Percentiles rank a stretch among this genome's conserved stretches.
These are phyloP conservation scores for Aurifilum marmelostoma DNA, from an alignment of 2,329 filamentous ascomycete species.

Conservation along the genomic window DNA sequence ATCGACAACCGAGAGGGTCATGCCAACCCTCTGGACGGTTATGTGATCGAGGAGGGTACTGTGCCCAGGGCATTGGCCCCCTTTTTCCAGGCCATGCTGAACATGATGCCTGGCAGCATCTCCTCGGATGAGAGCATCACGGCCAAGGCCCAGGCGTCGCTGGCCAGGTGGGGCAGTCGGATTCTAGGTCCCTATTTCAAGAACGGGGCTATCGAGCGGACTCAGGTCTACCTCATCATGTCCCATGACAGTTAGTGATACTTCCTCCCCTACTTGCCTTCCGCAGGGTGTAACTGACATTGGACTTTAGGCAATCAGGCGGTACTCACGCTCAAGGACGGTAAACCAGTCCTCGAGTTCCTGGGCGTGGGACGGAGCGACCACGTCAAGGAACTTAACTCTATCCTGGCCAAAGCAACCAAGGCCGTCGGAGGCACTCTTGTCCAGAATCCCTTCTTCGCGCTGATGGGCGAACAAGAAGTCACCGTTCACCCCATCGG, in stretches of 20 bases:
- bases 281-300: conserved; percentile 15
- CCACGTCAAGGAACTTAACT: conserved; percentile 57
- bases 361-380: conserved; percentile 59
- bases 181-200: conserved; percentile 61
- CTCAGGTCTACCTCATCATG: conserved; percentile 69
- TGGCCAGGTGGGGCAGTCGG: conserved; percentile 55
- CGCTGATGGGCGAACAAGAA: conserved; percentile 58
- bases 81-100: conserved; percentile 60
- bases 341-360: conserved; percentile 63
- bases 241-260: conserved; percentile 59
- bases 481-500: conserved; percentile 70
- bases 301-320: conserved; percentile 58
- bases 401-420: conserved; percentile 57
- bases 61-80: conserved; percentile 60
- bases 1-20: conserved; percentile 61
- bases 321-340: conserved; percentile 59
- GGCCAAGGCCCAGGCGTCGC: conserved; percentile 48
- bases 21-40: conserved; percentile 61
- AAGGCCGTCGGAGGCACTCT: conserved; percentile 62
- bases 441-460: conserved; percentile 61
- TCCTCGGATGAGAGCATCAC: conserved; percentile 43
- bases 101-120: conserved; percentile 54
- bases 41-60: conserved; percentile 66
- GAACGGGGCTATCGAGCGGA: conserved; percentile 60
- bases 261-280: background rate